Conservation (phyloP, 2,329 filamentous ascomycete species). For the Colletotrichum caudatum region DNA sequence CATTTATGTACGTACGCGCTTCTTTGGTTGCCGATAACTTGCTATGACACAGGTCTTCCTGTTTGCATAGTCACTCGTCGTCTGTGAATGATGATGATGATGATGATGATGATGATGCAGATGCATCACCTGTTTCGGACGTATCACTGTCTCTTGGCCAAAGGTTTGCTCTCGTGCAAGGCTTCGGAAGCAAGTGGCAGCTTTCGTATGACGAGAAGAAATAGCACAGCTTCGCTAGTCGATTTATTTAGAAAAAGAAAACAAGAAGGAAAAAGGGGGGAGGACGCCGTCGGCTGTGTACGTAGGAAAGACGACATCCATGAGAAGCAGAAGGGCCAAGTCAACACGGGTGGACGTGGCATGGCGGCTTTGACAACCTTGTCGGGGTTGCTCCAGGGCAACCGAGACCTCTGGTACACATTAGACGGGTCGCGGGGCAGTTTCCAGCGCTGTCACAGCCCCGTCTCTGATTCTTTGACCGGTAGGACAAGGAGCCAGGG, state of each 20-base stretch:
- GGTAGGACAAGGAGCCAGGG: constrained; percentile 16
- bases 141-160: not conserved
- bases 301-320: not conserved
- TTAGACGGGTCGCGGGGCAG: constrained; percentile 16
- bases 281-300: not conserved
- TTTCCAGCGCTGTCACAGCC: constrained; percentile 24
- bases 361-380: not conserved
- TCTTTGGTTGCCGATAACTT: too few relatives aligned
- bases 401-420: constrained; percentile 9
- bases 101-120: not conserved
- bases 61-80: not conserved
- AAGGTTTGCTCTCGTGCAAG: not conserved
- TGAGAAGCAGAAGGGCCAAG: not conserved
- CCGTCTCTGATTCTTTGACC: constrained; percentile 4
- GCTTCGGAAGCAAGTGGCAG: not conserved
- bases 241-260: too few relatives aligned
- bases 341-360: not conserved
- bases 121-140: not conserved
- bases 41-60: too few relatives aligned
- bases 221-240: not conserved
- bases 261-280: too few relatives aligned
- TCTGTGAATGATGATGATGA: too few relatives aligned
- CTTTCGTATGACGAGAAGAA: not conserved
- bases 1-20: not conserved
- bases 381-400: not conserved